A percentile compares a stretch with the other conserved stretches of the same genome.
These are phyloP conservation scores for Apophysomyces ossiformis DNA, from an alignment of 371 early-diverging fungal genomes.

Conservation along the genomic window DNA sequence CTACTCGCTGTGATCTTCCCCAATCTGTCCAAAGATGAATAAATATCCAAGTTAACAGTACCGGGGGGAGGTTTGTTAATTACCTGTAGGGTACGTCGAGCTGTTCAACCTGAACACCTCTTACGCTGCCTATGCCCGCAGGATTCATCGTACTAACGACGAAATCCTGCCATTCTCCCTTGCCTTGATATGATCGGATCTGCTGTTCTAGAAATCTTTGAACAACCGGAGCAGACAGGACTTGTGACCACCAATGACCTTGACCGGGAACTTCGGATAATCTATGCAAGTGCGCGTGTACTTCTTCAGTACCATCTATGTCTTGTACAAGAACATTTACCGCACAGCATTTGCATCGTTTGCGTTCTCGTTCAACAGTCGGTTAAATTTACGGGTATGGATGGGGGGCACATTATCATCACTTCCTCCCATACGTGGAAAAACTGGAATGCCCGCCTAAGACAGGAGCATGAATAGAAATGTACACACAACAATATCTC, in stretches of 20 bases:
- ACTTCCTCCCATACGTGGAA: constrained; percentile 61
- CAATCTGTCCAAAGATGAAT: background rate
- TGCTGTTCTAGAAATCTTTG: constrained; percentile 47
- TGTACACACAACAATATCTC: background rate
- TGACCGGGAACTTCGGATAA: constrained; percentile 60
- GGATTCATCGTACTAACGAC: constrained; percentile 68
- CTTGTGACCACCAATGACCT: constrained; percentile 71
- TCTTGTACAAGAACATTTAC: constrained; percentile 18
- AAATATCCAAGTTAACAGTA: background rate
- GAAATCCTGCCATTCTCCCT: constrained; percentile 35
- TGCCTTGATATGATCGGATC: constrained; percentile 17
- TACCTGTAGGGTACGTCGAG: constrained; percentile 65
- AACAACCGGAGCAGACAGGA: constrained; percentile 53
- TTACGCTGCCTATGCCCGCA: constrained; percentile 62
- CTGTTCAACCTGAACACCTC: constrained; percentile 68
- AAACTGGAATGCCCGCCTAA: constrained; percentile 63
- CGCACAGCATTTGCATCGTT: constrained; percentile 35
- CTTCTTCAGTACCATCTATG: background rate
- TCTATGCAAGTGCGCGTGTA: constrained; percentile 25
- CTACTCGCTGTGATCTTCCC: background rate
- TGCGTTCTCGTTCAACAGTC: constrained; percentile 65
- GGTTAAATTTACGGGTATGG: constrained; percentile 63
- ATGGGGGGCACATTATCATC: constrained; percentile 79
- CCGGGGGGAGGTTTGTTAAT: background rate
- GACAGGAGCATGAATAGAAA: background rate